Evolutionary conservation across 202 grass and related monocot genomes (phyloP), one percentile per base, ranked within the genome.

Genomic region (Setaria viridis): DNA sequence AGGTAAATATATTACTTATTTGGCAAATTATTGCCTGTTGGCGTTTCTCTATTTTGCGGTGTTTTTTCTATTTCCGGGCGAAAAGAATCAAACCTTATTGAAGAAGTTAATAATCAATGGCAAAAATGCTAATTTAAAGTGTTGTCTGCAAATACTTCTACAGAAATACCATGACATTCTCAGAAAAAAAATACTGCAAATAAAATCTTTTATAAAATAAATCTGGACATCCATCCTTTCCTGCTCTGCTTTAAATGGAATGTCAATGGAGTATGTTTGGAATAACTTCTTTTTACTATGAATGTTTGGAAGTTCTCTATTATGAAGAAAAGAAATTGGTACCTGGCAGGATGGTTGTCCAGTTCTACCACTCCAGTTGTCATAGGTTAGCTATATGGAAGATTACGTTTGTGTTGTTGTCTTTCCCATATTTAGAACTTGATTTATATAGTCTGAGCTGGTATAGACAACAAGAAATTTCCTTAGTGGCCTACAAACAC

Each of bases 1-100:
- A 94, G 93, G 93, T 98, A 65, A 57, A 69, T 49, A 33, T 42
- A 47, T 63, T 15, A 25, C 7, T 19, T 57, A 16, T 45, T 86
- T 1, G 74, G 5, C 9, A 33, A 82, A 35, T 57, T 39, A 3
- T 57, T 72, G 10, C 14, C 60, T 3, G 1, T 78, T 69, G 7
- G 6, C 12, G 0, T 19, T 58, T 12, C 11, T 20, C 7, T 30
- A 32, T 37, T 13, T 12, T 8, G 3, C 12, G 30, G 15, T 11
- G 47, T 11, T 19, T 49, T 34, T 73, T 73, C 69, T 54, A 14
- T 68, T 19, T 3, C 10, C 14, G 6, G 5, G 47, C 42, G 7
- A 55, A 53, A 86, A 32, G 39, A 59, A 19, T 16, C n/a, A 32
- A 3, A 80, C 15, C 67, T 43, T 64, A 9, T 60, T 73, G 33